Evolutionary conservation across 1,284 basidiomycete genomes (phyloP).

Genomic region (Phaffia rhodozyma): DNA sequence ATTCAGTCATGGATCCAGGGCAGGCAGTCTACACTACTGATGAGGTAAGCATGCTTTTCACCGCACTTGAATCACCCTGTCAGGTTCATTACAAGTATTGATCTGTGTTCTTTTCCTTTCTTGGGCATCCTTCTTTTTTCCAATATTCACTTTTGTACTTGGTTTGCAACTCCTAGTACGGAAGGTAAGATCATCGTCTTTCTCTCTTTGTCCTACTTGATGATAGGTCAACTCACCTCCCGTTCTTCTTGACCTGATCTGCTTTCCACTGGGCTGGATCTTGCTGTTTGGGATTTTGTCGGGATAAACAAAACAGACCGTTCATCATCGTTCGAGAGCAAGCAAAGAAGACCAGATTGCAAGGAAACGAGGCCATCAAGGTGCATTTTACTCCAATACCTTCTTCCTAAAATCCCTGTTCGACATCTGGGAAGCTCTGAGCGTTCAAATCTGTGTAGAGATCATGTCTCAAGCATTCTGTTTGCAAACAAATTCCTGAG

Average conservation of each 20-base stretch:
- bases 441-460: too few species aligned
- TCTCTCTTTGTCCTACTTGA: neutral
- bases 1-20: constrained; percentile 31
- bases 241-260: neutral
- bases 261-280: neutral
- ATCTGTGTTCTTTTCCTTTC: constrained; percentile 10
- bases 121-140: neutral
- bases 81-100: neutral
- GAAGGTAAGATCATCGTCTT: constrained; percentile 6
- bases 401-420: neutral
- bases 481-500: neutral
- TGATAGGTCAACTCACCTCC: neutral
- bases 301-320: constrained; percentile 50
- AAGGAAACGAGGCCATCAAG: constrained; percentile 94
- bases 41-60: constrained; percentile 47
- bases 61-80: neutral
- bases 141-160: too few species aligned
- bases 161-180: constrained; percentile 4
- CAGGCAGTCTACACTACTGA: constrained; percentile 78
- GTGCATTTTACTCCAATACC: constrained; percentile 37
- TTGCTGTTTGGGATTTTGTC: constrained; percentile 46
- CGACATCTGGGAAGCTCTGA: too few species aligned
- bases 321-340: constrained; percentile 97
- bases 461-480: too few species aligned
- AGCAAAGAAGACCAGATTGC: constrained; percentile 81